phyloP scores from a whole-genome alignment of 768 basidiomycete genomes.

The Kwoniella dendrophila region DNA sequence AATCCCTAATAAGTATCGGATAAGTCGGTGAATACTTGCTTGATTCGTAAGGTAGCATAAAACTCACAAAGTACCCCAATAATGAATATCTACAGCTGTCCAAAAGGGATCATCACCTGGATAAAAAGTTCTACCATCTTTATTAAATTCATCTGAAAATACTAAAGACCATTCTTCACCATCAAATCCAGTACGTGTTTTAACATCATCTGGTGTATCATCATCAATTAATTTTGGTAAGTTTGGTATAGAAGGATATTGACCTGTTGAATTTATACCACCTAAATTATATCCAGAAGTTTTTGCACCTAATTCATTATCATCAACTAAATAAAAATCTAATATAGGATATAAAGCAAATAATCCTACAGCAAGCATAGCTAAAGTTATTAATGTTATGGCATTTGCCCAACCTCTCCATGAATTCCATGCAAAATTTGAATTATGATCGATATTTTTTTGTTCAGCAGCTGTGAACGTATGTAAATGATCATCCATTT shows the following conservation, averaged over 20 bases:
- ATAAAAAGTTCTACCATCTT: constrained; percentile 76
- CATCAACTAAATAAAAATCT: constrained; percentile 25
- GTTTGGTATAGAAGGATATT: constrained; percentile 59
- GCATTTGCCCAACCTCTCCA: constrained; percentile 71
- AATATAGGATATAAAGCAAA: constrained; percentile 47
- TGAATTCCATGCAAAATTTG: constrained; percentile 66
- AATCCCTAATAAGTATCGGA: constrained; percentile 38
- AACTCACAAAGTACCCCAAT: constrained; percentile 52
- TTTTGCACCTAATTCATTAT: constrained; percentile 17
- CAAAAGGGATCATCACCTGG: constrained; percentile 76
- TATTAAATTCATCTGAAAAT: constrained; percentile 87
- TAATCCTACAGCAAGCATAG: constrained; percentile 53
- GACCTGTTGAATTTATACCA: constrained; percentile 76
- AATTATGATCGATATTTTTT: constrained; percentile 59
- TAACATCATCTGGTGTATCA: constrained; percentile 65
- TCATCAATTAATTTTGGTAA: constrained; percentile 72
- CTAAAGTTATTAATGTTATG: constrained; percentile 69
- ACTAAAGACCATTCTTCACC: constrained; percentile 67
- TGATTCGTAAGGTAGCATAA: neutral
- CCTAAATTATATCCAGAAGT: constrained; percentile 66
- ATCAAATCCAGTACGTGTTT: constrained; percentile 62
- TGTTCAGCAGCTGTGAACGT: constrained; percentile 45
- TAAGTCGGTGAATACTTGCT: neutral
- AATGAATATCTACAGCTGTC: constrained; percentile 57
- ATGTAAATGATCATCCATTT: constrained; percentile 54